Conservation (phyloP, 2,329 filamentous ascomycete species). For the Berkeleyomyces basicola region DNA sequence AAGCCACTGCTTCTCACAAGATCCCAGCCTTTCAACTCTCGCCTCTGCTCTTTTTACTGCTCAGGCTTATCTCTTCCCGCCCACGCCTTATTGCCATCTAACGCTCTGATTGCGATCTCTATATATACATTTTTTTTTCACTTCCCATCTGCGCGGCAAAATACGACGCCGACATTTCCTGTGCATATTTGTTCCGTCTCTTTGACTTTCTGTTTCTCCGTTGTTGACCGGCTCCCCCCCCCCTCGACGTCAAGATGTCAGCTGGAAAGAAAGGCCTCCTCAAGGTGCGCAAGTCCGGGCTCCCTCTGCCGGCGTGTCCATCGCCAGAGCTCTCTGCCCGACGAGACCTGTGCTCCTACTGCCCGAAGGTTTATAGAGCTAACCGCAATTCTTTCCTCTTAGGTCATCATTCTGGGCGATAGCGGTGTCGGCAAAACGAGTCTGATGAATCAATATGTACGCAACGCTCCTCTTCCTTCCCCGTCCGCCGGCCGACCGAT, state of each 20-base stretch:
- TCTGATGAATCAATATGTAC: conserved; percentile 99
- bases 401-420: conserved; percentile 98
- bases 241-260: conserved; percentile 38
- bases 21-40: not conserved
- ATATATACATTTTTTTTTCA: conserved; percentile 5
- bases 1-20: not conserved
- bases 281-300: conserved; percentile 42
- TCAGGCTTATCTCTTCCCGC: not conserved
- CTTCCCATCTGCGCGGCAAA: not conserved
- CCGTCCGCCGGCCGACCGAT: not conserved
- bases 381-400: conserved; percentile 9
- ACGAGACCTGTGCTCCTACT: not conserved
- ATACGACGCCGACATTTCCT: not conserved
- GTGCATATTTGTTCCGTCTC: not conserved
- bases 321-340: not conserved
- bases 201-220: not conserved
- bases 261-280: conserved; percentile 80
- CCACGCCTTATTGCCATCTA: not conserved
- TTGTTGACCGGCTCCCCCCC: not conserved
- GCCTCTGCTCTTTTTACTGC: not conserved
- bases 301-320: conserved; percentile 7
- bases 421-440: conserved; percentile 98
- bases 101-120: too few relatives aligned
- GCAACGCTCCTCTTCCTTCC: conserved; percentile 20
- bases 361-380: not conserved